Conservation (phyloP, 495 filamentous ascomycete genomes). For the Xylaria curta region DNA sequence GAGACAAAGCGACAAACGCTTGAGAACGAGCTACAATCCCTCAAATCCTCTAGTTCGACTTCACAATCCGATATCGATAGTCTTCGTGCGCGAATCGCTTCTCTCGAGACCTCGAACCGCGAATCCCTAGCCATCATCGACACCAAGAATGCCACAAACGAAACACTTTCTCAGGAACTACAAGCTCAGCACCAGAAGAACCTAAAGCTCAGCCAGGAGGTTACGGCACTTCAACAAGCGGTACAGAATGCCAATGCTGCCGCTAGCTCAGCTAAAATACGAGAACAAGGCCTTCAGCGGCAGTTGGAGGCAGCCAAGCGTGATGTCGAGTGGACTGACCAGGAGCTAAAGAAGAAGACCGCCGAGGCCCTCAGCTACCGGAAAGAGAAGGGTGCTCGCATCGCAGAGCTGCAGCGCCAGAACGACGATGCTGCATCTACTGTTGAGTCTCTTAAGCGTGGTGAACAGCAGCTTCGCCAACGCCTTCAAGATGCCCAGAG, state of each 20-base stretch:
- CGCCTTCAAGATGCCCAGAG: conserved; percentile 82
- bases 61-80: conserved; percentile 78
- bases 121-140: conserved; percentile 88
- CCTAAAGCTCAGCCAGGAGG: conserved; percentile 78
- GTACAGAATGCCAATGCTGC: conserved; percentile 80
- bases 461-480: conserved; percentile 78
- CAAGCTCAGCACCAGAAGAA: conserved; percentile 86
- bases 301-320: conserved; percentile 84
- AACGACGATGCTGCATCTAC: conserved; percentile 82
- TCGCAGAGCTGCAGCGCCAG: conserved; percentile 83
- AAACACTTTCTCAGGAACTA: conserved; percentile 83
- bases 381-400: conserved; percentile 89
- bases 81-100: conserved; percentile 77
- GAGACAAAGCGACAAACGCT: conserved; percentile 55
- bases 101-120: conserved; percentile 88
- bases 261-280: conserved; percentile 78
- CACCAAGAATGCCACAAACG: conserved; percentile 85
- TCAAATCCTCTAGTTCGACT: conserved; percentile 76
- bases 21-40: conserved; percentile 79
- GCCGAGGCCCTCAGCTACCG: conserved; percentile 87
- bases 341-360: conserved; percentile 85
- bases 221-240: conserved; percentile 78
- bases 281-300: conserved; percentile 85
- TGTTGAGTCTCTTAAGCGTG: conserved; percentile 77
- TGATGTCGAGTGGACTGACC: conserved; percentile 91